A percentile compares a stretch with the other conserved stretches of the same genome.
phyloP scores from a whole-genome alignment of 1,284 basidiomycete species.

The Pascua guehoae region DNA sequence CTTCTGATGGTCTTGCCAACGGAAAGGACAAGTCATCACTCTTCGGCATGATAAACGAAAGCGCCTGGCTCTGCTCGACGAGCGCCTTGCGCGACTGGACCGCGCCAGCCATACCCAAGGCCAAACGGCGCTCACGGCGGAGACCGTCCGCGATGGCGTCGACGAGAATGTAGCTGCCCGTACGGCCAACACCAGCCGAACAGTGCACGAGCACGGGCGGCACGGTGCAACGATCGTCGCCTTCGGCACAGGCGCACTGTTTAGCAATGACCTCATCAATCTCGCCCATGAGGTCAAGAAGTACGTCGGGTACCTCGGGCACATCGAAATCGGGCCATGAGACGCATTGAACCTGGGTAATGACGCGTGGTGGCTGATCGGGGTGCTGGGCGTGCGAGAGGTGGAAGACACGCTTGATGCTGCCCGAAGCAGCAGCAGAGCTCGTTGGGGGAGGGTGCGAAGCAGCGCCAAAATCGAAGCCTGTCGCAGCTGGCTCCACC shows the following conservation, averaged over 20 bases:
- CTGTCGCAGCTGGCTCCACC: conserved; percentile 26
- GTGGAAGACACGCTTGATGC: conserved; percentile 67
- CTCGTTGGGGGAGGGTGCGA: conserved; percentile 1
- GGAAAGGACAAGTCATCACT: no score
- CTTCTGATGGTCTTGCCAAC: no score
- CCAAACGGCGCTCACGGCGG: conserved; percentile 53
- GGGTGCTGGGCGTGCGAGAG: conserved; percentile 63
- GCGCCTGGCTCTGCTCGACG: no score
- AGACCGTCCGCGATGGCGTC: conserved; percentile 80
- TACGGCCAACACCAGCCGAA: conserved; percentile 86
- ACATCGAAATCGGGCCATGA: conserved; percentile 94
- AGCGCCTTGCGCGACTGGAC: no score
- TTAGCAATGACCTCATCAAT: conserved; percentile 47
- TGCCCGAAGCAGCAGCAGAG: conserved; percentile 9
- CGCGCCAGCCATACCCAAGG: background rate
- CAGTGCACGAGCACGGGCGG: conserved; percentile 51
- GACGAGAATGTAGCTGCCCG: conserved; percentile 84
- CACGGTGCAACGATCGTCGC: conserved; percentile 19
- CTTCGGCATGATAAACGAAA: no score
- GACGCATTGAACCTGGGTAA: conserved; percentile 75
- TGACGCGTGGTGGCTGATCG: conserved; percentile 56
- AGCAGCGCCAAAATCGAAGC: conserved; percentile 47
- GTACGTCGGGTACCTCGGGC: conserved; percentile 69
- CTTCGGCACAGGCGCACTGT: conserved; percentile 55
- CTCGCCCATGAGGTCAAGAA: conserved; percentile 65